Base-by-base conservation (phyloP, 768 basidiomycete genomes). In the Mycena amicta region DNA sequence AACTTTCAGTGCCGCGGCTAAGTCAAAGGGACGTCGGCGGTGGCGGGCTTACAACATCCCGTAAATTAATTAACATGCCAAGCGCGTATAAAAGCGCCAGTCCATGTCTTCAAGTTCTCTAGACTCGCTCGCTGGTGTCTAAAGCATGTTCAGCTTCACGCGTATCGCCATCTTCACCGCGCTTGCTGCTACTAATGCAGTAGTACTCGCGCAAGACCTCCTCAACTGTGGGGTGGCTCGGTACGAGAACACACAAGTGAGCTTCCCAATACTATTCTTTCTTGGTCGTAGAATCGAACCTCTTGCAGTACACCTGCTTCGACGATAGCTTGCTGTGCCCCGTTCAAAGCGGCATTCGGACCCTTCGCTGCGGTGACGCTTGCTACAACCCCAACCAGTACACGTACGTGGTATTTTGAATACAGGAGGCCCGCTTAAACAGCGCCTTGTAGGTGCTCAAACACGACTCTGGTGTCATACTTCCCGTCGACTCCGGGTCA, bases 271-370 rank as follows among this genome's bases (percentile, higher is more conserved):
- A 8, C 43, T 5, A 45, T 8, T 23, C 12, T 45, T 45, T 8
- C 5, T n/a, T n/a, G n/a, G n/a, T n/a, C 8, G 43, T 15, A 15
- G 22, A 15, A 28, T 50, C 56, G 27, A 43, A 43, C 15, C 5
- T 5, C 8, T 3, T 5, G 23, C 26, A 64, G 63, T 64, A 64
- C 23, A 57, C 56, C 27, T 64, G 63, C 31, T 64, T 60, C 25
- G 50, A 64, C 30, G 43, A 51, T 53, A 43, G 12, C 3, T 55
- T 61, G 28, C 59, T 64, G 51, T 64, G 63, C 27, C 63, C 63
- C 3, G 59, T 64, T 27, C n/a, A 53, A 22, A 52, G 53, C 23
- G 59, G 53, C 41, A 55, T 60, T 16, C 26, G 13, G 5, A 53
- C 39, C 33, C 28, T 64, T 25, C 18, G 39, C 16, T 64, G 59